These are phyloP conservation scores for Alternaria brassicae DNA, from an alignment of 2,329 filamentous ascomycete genomes.

Conservation along the genomic window DNA sequence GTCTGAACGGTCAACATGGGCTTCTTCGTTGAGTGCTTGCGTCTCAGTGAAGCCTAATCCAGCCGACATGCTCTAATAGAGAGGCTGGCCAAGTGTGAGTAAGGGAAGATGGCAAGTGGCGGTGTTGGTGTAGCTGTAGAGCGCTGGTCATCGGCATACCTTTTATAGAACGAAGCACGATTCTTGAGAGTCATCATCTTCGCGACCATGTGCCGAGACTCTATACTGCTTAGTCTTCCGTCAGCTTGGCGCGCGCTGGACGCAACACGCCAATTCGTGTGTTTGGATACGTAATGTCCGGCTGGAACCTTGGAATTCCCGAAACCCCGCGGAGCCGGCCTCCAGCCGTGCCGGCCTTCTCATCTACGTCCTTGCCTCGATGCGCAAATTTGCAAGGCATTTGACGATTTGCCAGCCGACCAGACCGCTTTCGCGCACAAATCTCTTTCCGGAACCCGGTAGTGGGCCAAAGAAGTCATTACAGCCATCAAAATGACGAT, in stretches of 20 bases:
- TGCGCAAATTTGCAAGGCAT: neutral
- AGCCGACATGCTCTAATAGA: constrained; percentile 6
- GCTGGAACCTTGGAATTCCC: neutral
- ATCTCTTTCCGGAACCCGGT: neutral
- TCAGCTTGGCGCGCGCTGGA: neutral
- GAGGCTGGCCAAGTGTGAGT: neutral
- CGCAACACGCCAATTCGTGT: too few relatives aligned
- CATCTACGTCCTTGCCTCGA: neutral
- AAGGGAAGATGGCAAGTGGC: neutral
- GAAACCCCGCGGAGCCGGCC: neutral
- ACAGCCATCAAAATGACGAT: constrained; percentile 8
- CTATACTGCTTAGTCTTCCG: neutral
- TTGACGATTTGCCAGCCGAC: neutral
- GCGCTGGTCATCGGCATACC: neutral
- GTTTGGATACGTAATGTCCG: neutral
- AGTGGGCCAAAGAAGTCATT: neutral
- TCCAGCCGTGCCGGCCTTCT: neutral
- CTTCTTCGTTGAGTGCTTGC: neutral
- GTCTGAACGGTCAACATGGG: neutral
- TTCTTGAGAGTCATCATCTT: neutral
- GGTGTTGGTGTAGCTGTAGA: neutral
- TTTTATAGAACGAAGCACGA: neutral
- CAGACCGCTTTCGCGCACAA: neutral
- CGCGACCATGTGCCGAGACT: neutral
- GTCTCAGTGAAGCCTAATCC: neutral